phyloP scores from a whole-genome alignment of 257 asterid genomes.

The Solanum rostratum region DNA sequence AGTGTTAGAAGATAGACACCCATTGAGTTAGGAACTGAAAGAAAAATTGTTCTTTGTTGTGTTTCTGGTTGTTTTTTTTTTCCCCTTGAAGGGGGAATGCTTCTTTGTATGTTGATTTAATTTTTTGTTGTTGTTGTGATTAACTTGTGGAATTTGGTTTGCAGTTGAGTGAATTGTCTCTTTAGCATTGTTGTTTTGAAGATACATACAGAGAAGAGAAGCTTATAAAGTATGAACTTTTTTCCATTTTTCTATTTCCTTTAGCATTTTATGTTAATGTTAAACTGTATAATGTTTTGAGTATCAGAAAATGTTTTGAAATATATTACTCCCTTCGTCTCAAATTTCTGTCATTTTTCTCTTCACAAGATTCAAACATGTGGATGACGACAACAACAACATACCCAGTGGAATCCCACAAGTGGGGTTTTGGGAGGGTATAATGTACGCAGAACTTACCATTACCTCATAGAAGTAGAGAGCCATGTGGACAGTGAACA shows the following conservation, averaged over 20 bases:
- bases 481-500: background rate
- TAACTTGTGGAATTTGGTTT: background rate
- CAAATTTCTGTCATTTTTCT: background rate
- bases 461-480: no score
- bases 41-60: background rate
- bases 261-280: background rate
- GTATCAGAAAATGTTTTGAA: background rate
- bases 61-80: background rate
- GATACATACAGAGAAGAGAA: background rate
- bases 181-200: background rate
- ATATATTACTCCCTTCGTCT: background rate
- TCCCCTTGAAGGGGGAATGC: background rate
- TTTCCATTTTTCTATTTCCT: background rate
- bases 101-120: background rate
- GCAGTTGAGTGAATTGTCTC: constrained; percentile 9
- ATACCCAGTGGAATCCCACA: no score
- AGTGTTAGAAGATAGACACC: background rate
- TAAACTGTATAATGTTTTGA: background rate
- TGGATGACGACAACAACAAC: background rate
- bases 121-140: background rate
- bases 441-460: no score
- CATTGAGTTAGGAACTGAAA: background rate
- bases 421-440: no score
- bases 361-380: background rate
- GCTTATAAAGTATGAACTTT: background rate